Evolutionary conservation across 1,139 yeast species (phyloP), one percentile per base, ranked within the genome.

Genomic region (Sugiyamaella pinicola): DNA sequence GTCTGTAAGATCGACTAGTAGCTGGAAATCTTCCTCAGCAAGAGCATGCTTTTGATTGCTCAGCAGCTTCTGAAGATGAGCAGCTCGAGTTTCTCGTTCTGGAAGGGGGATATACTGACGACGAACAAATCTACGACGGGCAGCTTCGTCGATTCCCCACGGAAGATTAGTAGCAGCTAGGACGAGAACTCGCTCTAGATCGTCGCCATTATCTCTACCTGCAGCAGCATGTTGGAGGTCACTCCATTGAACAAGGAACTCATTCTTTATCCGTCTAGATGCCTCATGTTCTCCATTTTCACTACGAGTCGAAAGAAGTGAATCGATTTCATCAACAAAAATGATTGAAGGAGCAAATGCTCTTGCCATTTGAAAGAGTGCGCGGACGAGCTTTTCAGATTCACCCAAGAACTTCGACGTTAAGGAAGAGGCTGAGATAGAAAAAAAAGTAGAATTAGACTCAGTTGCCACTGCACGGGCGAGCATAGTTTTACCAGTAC

Each of bases 91-190:
- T 60, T 85, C 90, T 9, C 77, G 79, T 68, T 93, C 99, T 0
- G 99, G 99, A 53, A 93, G 74, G 2, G 99, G 99, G 52, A 93
- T 93, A 69, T 93, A 91, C 67, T 90, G 97, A 53, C 98, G 76
- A 60, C 96, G 79, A 4, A 88, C 96, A 73, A 93, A 93, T 62
- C 99, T 79, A 68, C 99, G 80, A 64, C 99, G 76, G 0, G 99
- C 99, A 2, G 99, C 99, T 68, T 95, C 99, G 70, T 93, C 99
- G 58, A 93, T 91, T 2, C 90, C 86, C 99, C 99, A 93, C 0
- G 99, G 99, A 59, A 93, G 71, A 68, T 93, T 93, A 0, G 99
- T 93, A 1, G 99, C 99, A 0, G 98, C 99, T 38, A 93, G 74
- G 3, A 93, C 96, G 29, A 93, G 76, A 2, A 93, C 99, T 53